Evolutionary conservation across 2,329 filamentous ascomycete genomes (phyloP), one percentile per base, ranked within the genome.

Genomic region (Neofusicoccum sp.): DNA sequence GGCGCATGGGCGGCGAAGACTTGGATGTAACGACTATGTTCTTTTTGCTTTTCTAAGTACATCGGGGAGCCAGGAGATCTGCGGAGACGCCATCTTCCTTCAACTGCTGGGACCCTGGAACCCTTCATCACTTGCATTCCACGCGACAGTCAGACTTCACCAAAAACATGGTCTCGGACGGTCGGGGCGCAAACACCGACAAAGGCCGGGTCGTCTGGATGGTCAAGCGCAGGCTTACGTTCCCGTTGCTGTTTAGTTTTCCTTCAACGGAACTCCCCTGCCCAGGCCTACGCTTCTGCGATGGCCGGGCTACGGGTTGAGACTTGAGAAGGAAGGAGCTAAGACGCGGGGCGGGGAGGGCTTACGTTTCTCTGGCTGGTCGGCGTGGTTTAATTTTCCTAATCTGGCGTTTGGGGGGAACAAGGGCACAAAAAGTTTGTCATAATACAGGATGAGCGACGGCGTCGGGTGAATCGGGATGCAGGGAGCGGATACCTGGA

Each of bases 321-420:
- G 45, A 48, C 4, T n/a, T 16, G 34, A 24, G 24, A 34, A 33
- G 9, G 49, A 56, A 24, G 28, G 16, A 33, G 38, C 38, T 38
- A 33, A 43, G 38, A 38, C 51, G 31, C 14, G 34, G 40, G 6
- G 36, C 38, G 51, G 38, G 14, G 3, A 26, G 36, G 16, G 49
- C 24, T 56, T 56, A 56, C 51, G 51, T 43, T 43, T 56, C 43
- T 26, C 51, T 33, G 36, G 36, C 49, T 54, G n/a, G 14, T 34
- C 49, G 49, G 41, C 34, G 31, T 12, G 49, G 51, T 56, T 56
- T 43, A 43, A 56, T 44, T 56, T 56, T 56, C 51, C 51, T 56
- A 28, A 33, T 43, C 33, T 20, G 51, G 51, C 51, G 51, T 56
- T 43, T 16, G 9, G 36, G 51, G 12, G 51, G 20, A 20, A 34